phyloP scores from a whole-genome alignment of 768 basidiomycete genomes.

The Naematelia aurantialba region DNA sequence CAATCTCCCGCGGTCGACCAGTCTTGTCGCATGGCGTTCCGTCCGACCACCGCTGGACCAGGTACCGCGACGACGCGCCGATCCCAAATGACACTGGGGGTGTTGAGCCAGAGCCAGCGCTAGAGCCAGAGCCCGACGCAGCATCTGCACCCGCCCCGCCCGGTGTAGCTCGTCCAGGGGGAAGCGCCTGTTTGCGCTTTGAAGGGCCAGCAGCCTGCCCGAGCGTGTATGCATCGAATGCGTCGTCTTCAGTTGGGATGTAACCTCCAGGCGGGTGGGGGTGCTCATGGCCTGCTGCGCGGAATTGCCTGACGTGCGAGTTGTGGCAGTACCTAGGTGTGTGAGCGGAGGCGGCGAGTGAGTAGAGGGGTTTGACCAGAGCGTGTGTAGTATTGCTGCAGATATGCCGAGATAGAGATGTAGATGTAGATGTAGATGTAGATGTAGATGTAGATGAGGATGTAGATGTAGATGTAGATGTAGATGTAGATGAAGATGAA shows the following conservation, averaged over 20 bases:
- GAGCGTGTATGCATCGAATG: conserved; percentile 52
- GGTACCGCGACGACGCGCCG: conserved; percentile 66
- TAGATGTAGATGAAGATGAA: not conserved
- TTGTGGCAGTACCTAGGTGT: conserved; percentile 65
- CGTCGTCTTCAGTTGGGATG: conserved; percentile 78
- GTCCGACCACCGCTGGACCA: conserved; percentile 62
- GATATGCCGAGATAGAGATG: not conserved
- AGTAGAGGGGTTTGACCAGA: not conserved
- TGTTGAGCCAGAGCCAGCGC: conserved; percentile 63
- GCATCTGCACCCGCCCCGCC: too few species aligned
- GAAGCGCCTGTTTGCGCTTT: conserved; percentile 55
- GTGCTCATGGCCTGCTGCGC: conserved; percentile 67
- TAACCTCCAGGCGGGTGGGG: conserved; percentile 63
- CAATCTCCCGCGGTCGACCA: conserved; percentile 76
- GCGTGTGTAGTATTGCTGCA: not conserved
- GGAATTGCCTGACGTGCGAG: conserved; percentile 91
- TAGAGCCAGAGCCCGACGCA: too few species aligned
- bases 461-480: not conserved
- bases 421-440: too few species aligned
- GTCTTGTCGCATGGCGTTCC: conserved; percentile 94
- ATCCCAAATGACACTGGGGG: conserved; percentile 45
- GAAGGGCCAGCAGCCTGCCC: conserved; percentile 51
- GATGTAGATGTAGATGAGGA: not conserved
- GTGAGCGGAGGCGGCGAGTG: not conserved
- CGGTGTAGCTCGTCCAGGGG: conserved; percentile 45